phyloP scores from a whole-genome alignment of 108 stramenopile species.

The Asterionellopsis glacialis region DNA sequence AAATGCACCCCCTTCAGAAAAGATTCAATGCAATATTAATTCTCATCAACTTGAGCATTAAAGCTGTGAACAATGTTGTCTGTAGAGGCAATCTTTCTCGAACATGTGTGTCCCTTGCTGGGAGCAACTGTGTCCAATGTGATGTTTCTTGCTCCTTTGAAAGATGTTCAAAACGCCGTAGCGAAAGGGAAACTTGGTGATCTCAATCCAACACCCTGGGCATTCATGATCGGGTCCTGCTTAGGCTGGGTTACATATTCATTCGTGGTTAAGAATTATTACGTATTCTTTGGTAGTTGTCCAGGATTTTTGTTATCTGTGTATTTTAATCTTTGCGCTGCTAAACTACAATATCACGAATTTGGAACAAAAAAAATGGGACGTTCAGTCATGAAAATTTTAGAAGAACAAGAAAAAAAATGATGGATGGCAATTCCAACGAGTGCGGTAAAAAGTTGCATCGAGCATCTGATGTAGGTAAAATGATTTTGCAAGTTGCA shows the following conservation, averaged over 20 bases:
- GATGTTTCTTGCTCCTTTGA: conserved; percentile 71
- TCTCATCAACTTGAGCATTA: no score
- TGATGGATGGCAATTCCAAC: neutral
- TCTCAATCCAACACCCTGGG: conserved; percentile 81
- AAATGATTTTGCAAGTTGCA: conserved; percentile 50
- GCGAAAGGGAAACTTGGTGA: conserved; percentile 43
- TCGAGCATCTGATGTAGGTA: conserved; percentile 21
- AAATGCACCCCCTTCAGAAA: no score
- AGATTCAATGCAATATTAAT: conserved; percentile 5
- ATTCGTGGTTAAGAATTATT: conserved; percentile 51
- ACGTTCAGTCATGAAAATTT: conserved; percentile 31
- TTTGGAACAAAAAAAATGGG: conserved; percentile 26
- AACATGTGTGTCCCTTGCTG: conserved; percentile 59
- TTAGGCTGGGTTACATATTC: conserved; percentile 69
- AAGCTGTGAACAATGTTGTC: conserved; percentile 2
- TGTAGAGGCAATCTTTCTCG: conserved; percentile 39
- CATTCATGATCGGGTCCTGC: conserved; percentile 74
- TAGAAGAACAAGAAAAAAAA: conserved; percentile 21
- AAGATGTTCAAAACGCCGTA: conserved; percentile 43
- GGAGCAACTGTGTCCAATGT: conserved; percentile 49
- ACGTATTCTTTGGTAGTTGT: conserved; percentile 62
- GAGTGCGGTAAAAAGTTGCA: neutral
- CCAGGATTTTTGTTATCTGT: conserved; percentile 49
- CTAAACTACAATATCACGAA: conserved; percentile 60
- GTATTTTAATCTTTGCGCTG: conserved; percentile 72